Conservation (phyloP, 2,329 filamentous ascomycete genomes). For the Neodidymelliopsis sp. region DNA sequence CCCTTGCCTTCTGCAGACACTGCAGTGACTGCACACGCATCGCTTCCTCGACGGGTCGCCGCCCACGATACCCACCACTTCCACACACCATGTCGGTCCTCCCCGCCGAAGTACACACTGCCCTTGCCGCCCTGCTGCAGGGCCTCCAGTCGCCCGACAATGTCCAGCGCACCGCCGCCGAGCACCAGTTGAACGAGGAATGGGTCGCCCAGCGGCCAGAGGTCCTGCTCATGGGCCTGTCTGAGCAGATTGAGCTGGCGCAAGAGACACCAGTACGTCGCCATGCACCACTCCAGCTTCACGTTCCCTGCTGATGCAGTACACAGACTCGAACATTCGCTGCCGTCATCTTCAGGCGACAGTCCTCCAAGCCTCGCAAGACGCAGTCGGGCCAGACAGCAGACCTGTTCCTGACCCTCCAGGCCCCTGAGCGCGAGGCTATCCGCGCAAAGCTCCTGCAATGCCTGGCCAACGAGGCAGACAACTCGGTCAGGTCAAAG, state of each 20-base stretch:
- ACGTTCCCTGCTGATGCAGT: constrained; percentile 9
- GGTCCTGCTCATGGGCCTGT: constrained; percentile 89
- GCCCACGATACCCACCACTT: constrained; percentile 23
- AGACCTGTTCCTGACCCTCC: constrained; percentile 86
- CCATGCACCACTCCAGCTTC: not conserved
- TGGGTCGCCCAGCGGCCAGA: constrained; percentile 86
- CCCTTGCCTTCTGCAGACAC: constrained; percentile 17
- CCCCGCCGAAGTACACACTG: constrained; percentile 80
- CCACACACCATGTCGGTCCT: constrained; percentile 77
- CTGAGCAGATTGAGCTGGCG: constrained; percentile 86
- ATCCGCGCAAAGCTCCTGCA: constrained; percentile 87
- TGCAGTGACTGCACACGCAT: constrained; percentile 3
- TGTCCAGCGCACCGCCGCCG: constrained; percentile 80
- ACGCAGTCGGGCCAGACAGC: constrained; percentile 70
- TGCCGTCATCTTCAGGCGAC: constrained; percentile 91
- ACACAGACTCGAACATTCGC: constrained; percentile 84
- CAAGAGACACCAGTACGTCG: constrained; percentile 72
- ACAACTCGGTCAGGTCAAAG: constrained; percentile 84
- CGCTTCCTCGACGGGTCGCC: constrained; percentile 25
- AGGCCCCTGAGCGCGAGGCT: constrained; percentile 73
- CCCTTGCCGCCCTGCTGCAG: constrained; percentile 85
- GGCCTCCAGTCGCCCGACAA: constrained; percentile 93
- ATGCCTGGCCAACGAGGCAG: constrained; percentile 74
- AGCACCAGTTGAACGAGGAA: constrained; percentile 88
- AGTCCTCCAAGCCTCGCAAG: constrained; percentile 88